Conservation (phyloP, 169 alveolate species). For the Plasmodium knowlesi region DNA sequence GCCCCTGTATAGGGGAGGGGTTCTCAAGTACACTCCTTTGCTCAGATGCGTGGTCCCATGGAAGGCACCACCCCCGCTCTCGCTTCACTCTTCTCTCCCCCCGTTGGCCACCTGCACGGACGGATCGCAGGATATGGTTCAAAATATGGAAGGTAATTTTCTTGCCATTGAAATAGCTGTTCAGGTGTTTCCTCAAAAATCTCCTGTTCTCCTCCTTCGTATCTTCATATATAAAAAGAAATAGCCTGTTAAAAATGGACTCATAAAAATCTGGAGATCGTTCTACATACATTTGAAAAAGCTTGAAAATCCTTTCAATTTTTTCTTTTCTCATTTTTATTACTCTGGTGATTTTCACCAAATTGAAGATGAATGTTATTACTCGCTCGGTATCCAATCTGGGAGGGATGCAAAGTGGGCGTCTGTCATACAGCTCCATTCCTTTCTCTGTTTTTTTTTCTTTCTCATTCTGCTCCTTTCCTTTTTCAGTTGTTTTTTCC, state of each 20-base stretch:
- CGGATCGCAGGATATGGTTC: not conserved
- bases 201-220: slow-evolving; percentile 22
- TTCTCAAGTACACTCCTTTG: not conserved
- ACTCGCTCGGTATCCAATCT: slow-evolving; percentile 2
- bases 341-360: slow-evolving; percentile 51
- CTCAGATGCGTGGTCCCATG: not conserved
- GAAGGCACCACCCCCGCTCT: not conserved
- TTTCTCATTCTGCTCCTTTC: too few species aligned
- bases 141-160: slow-evolving; percentile 15
- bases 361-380: slow-evolving; percentile 5
- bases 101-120: not conserved
- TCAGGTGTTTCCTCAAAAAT: slow-evolving; percentile 10
- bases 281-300: slow-evolving; percentile 15
- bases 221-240: slow-evolving; percentile 56
- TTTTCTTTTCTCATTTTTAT: slow-evolving; percentile 6
- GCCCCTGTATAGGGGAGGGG: not conserved
- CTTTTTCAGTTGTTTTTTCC: not conserved
- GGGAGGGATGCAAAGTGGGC: not conserved
- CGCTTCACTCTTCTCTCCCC: not conserved
- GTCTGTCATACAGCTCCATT: not conserved
- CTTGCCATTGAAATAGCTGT: slow-evolving; percentile 37
- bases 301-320: slow-evolving; percentile 1
- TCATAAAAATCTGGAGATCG: slow-evolving; percentile 1
- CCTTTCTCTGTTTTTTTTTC: not conserved
- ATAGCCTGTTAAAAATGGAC: slow-evolving; percentile 14